These are phyloP conservation scores for Cyclostephanos invisitatus DNA, from an alignment of 108 stramenopile genomes.

Conservation along the genomic window DNA sequence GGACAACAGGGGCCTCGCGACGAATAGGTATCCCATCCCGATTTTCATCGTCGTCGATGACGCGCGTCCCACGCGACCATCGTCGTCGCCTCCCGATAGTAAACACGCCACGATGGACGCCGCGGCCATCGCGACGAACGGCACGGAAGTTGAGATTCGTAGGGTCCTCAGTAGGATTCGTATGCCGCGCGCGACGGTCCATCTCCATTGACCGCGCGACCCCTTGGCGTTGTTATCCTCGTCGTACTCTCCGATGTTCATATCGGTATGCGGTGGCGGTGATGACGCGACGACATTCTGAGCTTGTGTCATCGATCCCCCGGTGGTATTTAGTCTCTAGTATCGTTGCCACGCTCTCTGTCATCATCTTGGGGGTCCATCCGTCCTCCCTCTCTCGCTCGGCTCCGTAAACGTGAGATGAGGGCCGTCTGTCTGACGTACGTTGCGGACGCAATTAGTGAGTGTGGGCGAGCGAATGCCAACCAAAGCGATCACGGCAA, in stretches of 20 bases:
- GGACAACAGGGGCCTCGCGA: conserved; percentile 28
- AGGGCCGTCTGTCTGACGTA: no score
- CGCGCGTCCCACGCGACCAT: neutral
- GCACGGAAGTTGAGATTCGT: neutral
- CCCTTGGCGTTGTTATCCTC: conserved; percentile 9
- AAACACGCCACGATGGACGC: conserved; percentile 6
- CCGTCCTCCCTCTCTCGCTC: no score
- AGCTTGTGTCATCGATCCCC: conserved; percentile 10
- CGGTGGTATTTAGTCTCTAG: no score
- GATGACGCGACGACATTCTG: neutral
- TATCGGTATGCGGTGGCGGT: conserved; percentile 7
- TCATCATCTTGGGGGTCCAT: neutral
- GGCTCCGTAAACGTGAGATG: neutral
- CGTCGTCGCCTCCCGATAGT: neutral
- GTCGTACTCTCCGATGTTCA: conserved; percentile 15
- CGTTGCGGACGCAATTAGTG: no score
- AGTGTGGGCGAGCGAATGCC: no score
- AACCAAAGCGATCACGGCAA: no score
- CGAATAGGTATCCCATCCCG: conserved; percentile 28
- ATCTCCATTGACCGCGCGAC: conserved; percentile 8
- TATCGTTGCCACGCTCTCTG: neutral
- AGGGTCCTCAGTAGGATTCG: conserved; percentile 1
- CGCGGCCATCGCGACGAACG: neutral
- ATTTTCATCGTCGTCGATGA: conserved; percentile 23
- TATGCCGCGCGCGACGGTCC: neutral